Percentiles rank a stretch among this genome's conserved stretches.
Evolutionary conservation across 441 rosid species (phyloP).

Genomic region (Croton setiger): DNA sequence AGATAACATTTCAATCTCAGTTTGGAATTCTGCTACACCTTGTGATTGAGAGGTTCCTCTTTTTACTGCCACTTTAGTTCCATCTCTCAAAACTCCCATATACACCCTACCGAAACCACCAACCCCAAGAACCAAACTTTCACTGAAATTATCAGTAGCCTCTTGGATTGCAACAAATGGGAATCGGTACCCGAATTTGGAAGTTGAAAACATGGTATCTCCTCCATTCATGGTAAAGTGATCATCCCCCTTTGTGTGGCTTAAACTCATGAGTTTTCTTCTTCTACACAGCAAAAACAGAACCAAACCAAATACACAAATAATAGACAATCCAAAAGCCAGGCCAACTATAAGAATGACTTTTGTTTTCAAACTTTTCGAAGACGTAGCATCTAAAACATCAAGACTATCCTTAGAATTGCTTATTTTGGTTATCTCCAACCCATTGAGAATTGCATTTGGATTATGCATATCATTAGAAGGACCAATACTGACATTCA

Average conservation of each 20-base stretch:
- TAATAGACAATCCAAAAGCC: conserved; percentile 37
- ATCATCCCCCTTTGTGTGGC: conserved; percentile 36
- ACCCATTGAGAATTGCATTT: conserved; percentile 65
- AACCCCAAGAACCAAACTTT: conserved; percentile 60
- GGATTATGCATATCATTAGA: conserved; percentile 30
- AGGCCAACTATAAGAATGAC: conserved; percentile 37
- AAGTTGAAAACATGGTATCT: conserved; percentile 43
- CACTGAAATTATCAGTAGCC: conserved; percentile 64
- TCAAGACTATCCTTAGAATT: conserved; percentile 56
- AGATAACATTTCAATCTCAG: conserved; percentile 83
- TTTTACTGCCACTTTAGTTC: conserved; percentile 72
- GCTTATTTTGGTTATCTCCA: conserved; percentile 81
- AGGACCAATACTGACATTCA: conserved; percentile 67
- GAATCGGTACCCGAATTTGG: conserved; percentile 57
- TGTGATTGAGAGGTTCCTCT: conserved; percentile 61
- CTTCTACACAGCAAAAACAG: conserved; percentile 36
- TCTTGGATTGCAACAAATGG: conserved; percentile 62
- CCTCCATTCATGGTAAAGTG: conserved; percentile 25
- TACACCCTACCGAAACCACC: conserved; percentile 94
- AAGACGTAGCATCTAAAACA: conserved; percentile 33
- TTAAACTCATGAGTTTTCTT: conserved; percentile 31
- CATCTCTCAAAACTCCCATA: conserved; percentile 63
- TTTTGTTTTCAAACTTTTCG: conserved; percentile 27
- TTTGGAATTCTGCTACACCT: conserved; percentile 67
- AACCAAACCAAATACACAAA: conserved; percentile 32